These are phyloP conservation scores for Marasmius fiardii DNA, from an alignment of 1,284 basidiomycete species.

Conservation along the genomic window DNA sequence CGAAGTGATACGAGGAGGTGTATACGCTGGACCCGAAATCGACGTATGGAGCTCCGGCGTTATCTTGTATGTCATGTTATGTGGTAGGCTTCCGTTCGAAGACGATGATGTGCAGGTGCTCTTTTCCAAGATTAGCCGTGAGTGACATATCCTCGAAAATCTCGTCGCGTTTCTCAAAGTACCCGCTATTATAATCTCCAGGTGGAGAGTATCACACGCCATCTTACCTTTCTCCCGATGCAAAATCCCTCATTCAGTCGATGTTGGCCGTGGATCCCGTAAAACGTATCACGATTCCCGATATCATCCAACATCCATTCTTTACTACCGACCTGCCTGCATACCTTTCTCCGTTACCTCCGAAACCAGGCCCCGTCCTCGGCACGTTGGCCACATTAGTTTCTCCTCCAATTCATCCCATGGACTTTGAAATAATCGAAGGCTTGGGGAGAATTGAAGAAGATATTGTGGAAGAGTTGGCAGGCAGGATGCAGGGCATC, in stretches of 20 bases:
- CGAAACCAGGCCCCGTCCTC: conserved; percentile 74
- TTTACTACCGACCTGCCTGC: conserved; percentile 82
- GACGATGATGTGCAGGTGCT: conserved; percentile 90
- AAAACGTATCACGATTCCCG: conserved; percentile 87
- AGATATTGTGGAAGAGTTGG: conserved; percentile 83
- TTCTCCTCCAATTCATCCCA: conserved; percentile 42
- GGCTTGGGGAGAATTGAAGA: conserved; percentile 89
- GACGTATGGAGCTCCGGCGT: conserved; percentile 98
- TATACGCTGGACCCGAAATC: conserved; percentile 94
- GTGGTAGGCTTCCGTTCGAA: conserved; percentile 90
- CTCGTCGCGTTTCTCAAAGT: neutral
- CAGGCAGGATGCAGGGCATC: conserved; percentile 72
- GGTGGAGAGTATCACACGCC: conserved; percentile 87
- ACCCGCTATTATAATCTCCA: conserved; percentile 24
- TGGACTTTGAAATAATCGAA: conserved; percentile 78
- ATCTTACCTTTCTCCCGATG: conserved; percentile 72
- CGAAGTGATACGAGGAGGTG: conserved; percentile 89
- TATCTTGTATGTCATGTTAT: conserved; percentile 94
- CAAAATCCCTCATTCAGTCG: conserved; percentile 71
- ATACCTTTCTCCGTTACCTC: conserved; percentile 84
- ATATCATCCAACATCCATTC: conserved; percentile 88
- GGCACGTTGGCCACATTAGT: conserved; percentile 70
- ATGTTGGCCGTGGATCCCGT: conserved; percentile 94
- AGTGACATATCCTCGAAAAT: conserved; percentile 24
- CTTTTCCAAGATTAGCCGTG: conserved; percentile 91